Base-by-base conservation (phyloP, 306 rosid species). In the Rosa lucieae region DNA sequence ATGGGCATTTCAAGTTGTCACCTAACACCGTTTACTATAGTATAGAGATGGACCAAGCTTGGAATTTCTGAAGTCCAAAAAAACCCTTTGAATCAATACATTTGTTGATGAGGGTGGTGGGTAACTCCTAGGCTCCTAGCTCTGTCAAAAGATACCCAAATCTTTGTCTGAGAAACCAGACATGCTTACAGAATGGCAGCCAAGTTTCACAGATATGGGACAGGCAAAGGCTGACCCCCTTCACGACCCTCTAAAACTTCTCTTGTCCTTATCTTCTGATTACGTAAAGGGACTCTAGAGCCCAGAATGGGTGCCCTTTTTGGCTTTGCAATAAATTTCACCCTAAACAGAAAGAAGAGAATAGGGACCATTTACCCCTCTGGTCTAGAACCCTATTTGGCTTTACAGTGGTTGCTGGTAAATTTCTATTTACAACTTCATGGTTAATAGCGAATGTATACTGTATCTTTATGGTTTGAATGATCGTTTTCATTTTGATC, bases 61-160 rank as follows among this genome's bases (percentile, higher is more conserved):
- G 26, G n/a, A 81, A 59, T 35, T n/a, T 26, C 58, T 4, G 17
- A 53, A 46, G 44, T 79, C 77, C 40, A 75, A 49, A 29, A 26
- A 15, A 55, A 9, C 44, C 51, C 44, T 15, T 75, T 72, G 51
- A n/a, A 55, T 55, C 44, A 40, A 76, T 48, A 52, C 58, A 15
- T 59, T 59, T 43, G 80, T 70, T 59, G 84, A 86, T 78, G 43
- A 52, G 75, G 49, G 82, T 70, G 88, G 46, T 40, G 23, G 84
- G 76, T 79, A 76, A 76, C 79, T 35, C 37, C 46, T 8, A 18
- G 72, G 74, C 79, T 35, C 37, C 46, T 8, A 18, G 72, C 49
- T 17, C 91, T 87, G 93, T 81, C 83, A 81, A 87, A 90, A 89
- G 96, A 92, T 94, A 84, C 90, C 86, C 92, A 91, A 87, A 90